Conservation (phyloP, 1,284 basidiomycete genomes). For the Erythrobasidium hasegawianum region DNA sequence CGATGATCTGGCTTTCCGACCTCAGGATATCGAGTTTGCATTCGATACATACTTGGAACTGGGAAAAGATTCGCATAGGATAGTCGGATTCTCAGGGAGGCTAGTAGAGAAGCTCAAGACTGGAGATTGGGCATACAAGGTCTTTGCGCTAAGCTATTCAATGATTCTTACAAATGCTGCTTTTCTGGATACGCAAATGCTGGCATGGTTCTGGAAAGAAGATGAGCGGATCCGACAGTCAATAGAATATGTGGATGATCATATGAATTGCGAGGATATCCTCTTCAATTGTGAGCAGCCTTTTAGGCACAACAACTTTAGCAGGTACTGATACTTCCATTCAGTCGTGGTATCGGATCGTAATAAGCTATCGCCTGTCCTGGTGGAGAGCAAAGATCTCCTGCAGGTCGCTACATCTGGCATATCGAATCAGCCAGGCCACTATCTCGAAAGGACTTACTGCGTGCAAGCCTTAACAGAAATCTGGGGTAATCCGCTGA, state of each 20-base stretch:
- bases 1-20: constrained; percentile 23
- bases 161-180: constrained; percentile 29
- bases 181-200: constrained; percentile 31
- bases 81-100: constrained; percentile 17
- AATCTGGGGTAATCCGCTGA: constrained; percentile 23
- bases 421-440: constrained; percentile 31
- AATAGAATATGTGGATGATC: constrained; percentile 27
- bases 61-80: constrained; percentile 18
- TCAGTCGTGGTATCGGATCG: constrained; percentile 27
- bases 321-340: not conserved
- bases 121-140: constrained; percentile 2
- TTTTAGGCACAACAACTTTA: not conserved
- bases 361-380: constrained; percentile 18
- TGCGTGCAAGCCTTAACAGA: constrained; percentile 23
- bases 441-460: constrained; percentile 11
- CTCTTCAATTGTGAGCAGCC: constrained; percentile 27
- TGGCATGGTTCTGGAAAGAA: constrained; percentile 30
- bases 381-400: constrained; percentile 16
- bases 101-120: not conserved
- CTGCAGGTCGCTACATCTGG: constrained; percentile 12
- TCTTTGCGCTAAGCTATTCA: constrained; percentile 13
- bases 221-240: constrained; percentile 23
- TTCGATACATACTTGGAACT: constrained; percentile 18
- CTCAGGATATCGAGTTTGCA: constrained; percentile 17
- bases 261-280: constrained; percentile 35